These are phyloP conservation scores for Dioszegia crocea DNA, from an alignment of 768 basidiomycete genomes.

Conservation along the genomic window DNA sequence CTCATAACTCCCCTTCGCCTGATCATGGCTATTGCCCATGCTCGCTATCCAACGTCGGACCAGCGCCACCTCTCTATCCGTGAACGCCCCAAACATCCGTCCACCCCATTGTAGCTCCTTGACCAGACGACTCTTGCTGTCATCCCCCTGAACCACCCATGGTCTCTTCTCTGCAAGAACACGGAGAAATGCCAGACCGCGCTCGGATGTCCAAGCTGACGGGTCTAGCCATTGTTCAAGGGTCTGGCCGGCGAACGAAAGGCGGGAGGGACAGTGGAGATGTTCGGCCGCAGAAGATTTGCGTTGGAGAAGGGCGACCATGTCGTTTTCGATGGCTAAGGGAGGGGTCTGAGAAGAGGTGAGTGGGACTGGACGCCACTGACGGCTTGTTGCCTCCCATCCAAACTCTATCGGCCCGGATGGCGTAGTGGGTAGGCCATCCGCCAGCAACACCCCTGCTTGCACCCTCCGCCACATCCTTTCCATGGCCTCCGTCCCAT, in stretches of 20 bases:
- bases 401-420: slow-evolving; percentile 25
- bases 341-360: slow-evolving; percentile 1
- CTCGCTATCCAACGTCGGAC: slow-evolving; percentile 29
- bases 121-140: slow-evolving; percentile 25
- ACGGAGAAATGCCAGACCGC: slow-evolving; percentile 28
- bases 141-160: slow-evolving; percentile 32
- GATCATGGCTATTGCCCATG: slow-evolving; percentile 6
- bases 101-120: slow-evolving; percentile 42
- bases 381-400: background rate
- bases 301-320: slow-evolving; percentile 21
- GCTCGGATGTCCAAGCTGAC: slow-evolving; percentile 13
- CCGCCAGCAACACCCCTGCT: slow-evolving; percentile 35
- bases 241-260: slow-evolving; percentile 23
- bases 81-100: slow-evolving; percentile 46
- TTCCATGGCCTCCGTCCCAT: slow-evolving; percentile 27
- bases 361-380: background rate
- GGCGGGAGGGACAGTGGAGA: slow-evolving; percentile 38
- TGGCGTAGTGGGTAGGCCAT: slow-evolving; percentile 40
- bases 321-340: slow-evolving; percentile 4
- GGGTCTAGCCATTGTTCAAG: slow-evolving; percentile 39
- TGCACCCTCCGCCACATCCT: slow-evolving; percentile 34
- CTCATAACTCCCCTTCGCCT: background rate
- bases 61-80: slow-evolving; percentile 23
- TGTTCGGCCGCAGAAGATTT: slow-evolving; percentile 34
- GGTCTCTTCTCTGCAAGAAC: slow-evolving; percentile 26